A percentile compares a stretch with the other conserved stretches of the same genome.
These are phyloP conservation scores for Rhodosporidiobolus odoratus DNA, from an alignment of 768 basidiomycete species.

Conservation along the genomic window DNA sequence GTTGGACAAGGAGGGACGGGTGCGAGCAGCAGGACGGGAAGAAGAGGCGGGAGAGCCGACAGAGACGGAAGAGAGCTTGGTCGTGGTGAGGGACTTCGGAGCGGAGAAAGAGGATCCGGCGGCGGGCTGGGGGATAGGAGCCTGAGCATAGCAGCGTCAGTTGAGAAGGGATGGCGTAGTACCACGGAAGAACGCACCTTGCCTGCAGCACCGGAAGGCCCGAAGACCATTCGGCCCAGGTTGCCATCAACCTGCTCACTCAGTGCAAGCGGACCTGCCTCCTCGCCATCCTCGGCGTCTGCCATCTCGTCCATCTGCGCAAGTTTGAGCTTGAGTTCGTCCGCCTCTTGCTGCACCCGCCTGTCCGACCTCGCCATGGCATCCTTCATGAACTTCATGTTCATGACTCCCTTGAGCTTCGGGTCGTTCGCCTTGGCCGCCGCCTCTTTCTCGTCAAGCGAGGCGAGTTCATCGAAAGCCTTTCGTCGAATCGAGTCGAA, in stretches of 20 bases:
- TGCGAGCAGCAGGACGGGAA: slow-evolving; percentile 38
- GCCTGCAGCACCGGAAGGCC: slow-evolving; percentile 38
- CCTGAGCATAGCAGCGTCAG: not conserved
- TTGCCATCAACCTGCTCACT: slow-evolving; percentile 47
- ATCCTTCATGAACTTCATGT: slow-evolving; percentile 99
- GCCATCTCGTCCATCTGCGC: slow-evolving; percentile 49
- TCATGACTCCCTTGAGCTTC: slow-evolving; percentile 68
- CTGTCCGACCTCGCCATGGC: slow-evolving; percentile 66
- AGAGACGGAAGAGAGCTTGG: slow-evolving; percentile 31
- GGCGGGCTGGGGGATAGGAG: not conserved
- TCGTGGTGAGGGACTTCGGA: slow-evolving; percentile 12
- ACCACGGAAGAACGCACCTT: slow-evolving; percentile 9
- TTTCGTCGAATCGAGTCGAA: slow-evolving; percentile 57
- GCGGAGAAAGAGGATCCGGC: not conserved
- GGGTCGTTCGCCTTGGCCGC: slow-evolving; percentile 44
- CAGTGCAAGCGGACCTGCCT: slow-evolving; percentile 43
- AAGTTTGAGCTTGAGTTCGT: slow-evolving; percentile 69
- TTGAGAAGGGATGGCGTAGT: not conserved
- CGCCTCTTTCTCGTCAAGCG: slow-evolving; percentile 51
- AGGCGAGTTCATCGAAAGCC: slow-evolving; percentile 72
- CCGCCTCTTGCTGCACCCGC: slow-evolving; percentile 59
- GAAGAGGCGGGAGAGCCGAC: slow-evolving; percentile 46
- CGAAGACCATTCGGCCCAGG: slow-evolving; percentile 49
- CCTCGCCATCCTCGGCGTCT: slow-evolving; percentile 42
- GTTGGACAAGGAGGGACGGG: slow-evolving; percentile 34